Base-by-base conservation (phyloP, 345 rosid species). In the Euphorbia lathyris region DNA sequence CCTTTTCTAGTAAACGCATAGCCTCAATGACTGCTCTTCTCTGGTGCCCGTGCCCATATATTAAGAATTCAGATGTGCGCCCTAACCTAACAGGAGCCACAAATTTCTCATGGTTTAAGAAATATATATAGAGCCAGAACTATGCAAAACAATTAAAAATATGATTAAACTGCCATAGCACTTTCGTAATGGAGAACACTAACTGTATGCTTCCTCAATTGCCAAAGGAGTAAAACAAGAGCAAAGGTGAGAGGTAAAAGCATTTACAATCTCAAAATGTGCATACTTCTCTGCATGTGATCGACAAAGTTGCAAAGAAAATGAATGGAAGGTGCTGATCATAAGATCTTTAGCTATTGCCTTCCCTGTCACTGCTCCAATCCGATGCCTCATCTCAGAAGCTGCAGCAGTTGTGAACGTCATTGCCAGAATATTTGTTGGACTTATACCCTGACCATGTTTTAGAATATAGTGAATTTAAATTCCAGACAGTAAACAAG, bases 391-490 rank as follows among this genome's bases (percentile, higher is more conserved):
- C 97, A 94, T 94, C 87, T 94, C 98, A 65, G 88, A 78, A 74
- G 95, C 90, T 62, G 98, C 98, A 32, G 98, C 94, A 60, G 91
- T 94, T 34, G 98, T 91, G 86, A 94, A 94, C 78, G 98, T 91
- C 98, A 91, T 94, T 16, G 98, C 97, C 77, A 91, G 82, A 74
- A 94, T 83, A 80, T 94, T 94, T 72, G 97, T 87, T 58, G 97
- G 86, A 63, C 77, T 74, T 38, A 89, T 77, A 38, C 97, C 98
- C 98, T 94, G 77, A 72, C 58, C 69, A 82, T 30, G 58, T 69
- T 68, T 62, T 40, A 57, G 47, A 32, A 73, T 51, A 20, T 27
- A 36, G 30, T 65, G n/a, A 58, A 34, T 11, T 55, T 26, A 56
- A 67, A 59, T 16, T 27, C 19, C 55, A 59, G 25, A 0, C 23